A percentile compares a stretch with the other conserved stretches of the same genome.
phyloP scores from a whole-genome alignment of 805 yeast genomes.

The Ogataea sp. region DNA sequence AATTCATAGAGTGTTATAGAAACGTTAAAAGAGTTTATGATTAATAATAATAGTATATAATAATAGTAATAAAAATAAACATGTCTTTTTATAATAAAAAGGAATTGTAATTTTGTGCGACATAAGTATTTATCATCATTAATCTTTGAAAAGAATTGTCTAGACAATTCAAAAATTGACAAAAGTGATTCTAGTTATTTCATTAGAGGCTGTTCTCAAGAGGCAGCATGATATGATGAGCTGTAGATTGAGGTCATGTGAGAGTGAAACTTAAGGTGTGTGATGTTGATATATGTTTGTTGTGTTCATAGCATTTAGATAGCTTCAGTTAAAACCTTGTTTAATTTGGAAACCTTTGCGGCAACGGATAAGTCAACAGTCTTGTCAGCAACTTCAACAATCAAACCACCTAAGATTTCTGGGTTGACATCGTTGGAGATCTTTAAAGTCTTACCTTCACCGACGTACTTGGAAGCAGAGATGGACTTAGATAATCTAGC shows the following conservation, averaged over 20 bases:
- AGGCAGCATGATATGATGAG: too few relatives aligned
- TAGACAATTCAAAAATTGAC: too few relatives aligned
- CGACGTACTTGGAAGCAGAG: conserved; percentile 71
- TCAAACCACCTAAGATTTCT: conserved; percentile 89
- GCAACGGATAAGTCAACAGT: conserved; percentile 91
- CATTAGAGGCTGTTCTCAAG: too few relatives aligned
- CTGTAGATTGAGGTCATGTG: too few relatives aligned
- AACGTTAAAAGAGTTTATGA: neutral
- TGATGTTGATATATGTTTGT: neutral
- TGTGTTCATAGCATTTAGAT: conserved; percentile 51
- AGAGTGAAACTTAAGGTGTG: neutral
- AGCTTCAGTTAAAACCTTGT: conserved; percentile 81
- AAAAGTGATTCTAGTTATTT: neutral
- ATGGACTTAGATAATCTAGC: conserved; percentile 74
- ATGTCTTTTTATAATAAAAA: too few relatives aligned
- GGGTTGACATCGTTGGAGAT: conserved; percentile 79
- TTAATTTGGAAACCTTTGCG: conserved; percentile 78
- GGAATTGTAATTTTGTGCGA: neutral
- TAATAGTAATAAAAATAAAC: too few relatives aligned
- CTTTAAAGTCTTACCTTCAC: conserved; percentile 78
- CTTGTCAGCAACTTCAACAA: conserved; percentile 94
- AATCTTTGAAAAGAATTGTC: too few relatives aligned
- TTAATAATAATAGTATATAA: too few relatives aligned
- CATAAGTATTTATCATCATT: neutral
- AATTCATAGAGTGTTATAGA: neutral